Percentiles rank a stretch among this genome's conserved stretches.
phyloP scores from a whole-genome alignment of 768 basidiomycete species.

The Suillus plorans region DNA sequence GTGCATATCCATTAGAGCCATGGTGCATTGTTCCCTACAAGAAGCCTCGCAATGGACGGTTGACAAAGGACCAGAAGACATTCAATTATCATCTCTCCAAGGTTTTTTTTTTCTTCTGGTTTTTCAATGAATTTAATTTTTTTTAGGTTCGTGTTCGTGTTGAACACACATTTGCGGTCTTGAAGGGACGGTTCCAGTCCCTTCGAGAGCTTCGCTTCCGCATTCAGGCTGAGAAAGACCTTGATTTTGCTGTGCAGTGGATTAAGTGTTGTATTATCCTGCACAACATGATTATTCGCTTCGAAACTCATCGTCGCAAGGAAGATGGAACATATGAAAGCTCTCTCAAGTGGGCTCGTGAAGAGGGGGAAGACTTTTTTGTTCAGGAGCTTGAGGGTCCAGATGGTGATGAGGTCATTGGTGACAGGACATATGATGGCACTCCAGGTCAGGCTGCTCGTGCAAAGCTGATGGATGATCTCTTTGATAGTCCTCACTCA shows the following conservation, averaged over 20 bases:
- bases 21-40: too few species aligned
- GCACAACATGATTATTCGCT: background rate
- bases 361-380: too few species aligned
- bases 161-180: slow-evolving; percentile 8
- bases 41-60: too few species aligned
- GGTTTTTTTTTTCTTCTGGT: background rate
- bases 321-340: background rate
- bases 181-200: slow-evolving; percentile 6
- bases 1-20: too few species aligned
- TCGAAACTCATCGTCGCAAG: background rate
- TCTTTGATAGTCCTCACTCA: background rate
- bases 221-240: background rate
- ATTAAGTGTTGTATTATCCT: background rate
- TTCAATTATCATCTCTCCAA: background rate
- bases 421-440: too few species aligned
- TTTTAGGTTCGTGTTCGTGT: slow-evolving; percentile 1
- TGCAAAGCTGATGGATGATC: background rate
- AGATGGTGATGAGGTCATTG: background rate
- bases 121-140: background rate
- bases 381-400: background rate
- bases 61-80: too few species aligned
- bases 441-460: background rate
- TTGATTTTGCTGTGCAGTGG: background rate
- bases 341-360: too few species aligned
- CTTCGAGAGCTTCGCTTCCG: background rate